Conservation (phyloP, 2,329 filamentous ascomycete species). For the Botrytis galanthina region DNA sequence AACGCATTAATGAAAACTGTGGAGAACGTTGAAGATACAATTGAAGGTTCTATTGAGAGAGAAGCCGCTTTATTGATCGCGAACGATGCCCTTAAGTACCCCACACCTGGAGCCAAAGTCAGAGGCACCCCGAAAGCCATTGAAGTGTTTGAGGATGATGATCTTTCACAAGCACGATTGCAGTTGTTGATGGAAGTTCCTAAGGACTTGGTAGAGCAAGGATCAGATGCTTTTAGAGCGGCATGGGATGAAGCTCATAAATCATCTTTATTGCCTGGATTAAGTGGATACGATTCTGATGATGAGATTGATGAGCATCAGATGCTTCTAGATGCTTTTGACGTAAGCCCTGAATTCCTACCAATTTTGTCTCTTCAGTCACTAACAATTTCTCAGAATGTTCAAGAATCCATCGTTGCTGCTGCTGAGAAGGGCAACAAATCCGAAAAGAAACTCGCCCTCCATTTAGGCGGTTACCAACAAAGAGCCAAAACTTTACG, state of each 20-base stretch:
- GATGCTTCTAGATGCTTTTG: conserved; percentile 58
- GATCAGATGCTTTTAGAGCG: conserved; percentile 51
- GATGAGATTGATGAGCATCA: conserved; percentile 53
- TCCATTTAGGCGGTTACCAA: conserved; percentile 88
- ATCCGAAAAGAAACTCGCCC: conserved; percentile 86
- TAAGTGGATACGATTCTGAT: conserved; percentile 76
- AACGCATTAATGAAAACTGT: conserved; percentile 64
- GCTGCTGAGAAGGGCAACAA: conserved; percentile 80
- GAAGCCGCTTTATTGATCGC: conserved; percentile 80
- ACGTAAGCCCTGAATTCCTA: conserved; percentile 50
- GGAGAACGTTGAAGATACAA: conserved; percentile 57
- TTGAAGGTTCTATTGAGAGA: conserved; percentile 67
- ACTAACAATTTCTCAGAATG: conserved; percentile 47
- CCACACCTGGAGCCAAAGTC: conserved; percentile 65
- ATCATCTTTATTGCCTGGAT: conserved; percentile 67
- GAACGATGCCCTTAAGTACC: conserved; percentile 74
- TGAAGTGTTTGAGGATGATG: conserved; percentile 65
- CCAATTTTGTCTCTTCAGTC: conserved; percentile 10
- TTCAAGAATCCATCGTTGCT: conserved; percentile 70
- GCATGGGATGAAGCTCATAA: conserved; percentile 54
- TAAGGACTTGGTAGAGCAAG: conserved; percentile 49
- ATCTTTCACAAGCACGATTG: conserved; percentile 71
- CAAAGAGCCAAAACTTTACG: conserved; percentile 77
- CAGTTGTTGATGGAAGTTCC: conserved; percentile 57
- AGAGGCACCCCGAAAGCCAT: conserved; percentile 60